phyloP scores from a whole-genome alignment of 1,284 basidiomycete species.

The Moesziomyces antarcticus region DNA sequence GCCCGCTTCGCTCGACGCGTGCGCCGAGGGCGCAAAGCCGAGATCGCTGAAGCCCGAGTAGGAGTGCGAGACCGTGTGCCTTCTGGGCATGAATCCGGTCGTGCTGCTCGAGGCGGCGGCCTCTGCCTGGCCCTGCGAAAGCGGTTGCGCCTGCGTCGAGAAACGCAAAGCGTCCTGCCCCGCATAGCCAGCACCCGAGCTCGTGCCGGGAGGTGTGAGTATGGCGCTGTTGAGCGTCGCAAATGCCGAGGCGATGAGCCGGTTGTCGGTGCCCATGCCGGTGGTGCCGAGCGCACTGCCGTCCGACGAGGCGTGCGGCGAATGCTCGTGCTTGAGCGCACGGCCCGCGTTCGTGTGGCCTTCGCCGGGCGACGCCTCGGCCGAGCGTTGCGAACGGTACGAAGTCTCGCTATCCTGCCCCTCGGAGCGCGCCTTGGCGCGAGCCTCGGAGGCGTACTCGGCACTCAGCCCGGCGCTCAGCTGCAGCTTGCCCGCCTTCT shows the following conservation, averaged over 20 bases:
- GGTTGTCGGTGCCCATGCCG: slow-evolving; percentile 18
- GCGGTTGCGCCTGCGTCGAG: slow-evolving; percentile 8
- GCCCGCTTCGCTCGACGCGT: slow-evolving; percentile 14
- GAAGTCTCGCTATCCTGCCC: slow-evolving; percentile 27
- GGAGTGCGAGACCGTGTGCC: slow-evolving; percentile 45
- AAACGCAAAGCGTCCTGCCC: slow-evolving; percentile 15
- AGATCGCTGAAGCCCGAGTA: slow-evolving; percentile 30
- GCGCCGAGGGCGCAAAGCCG: slow-evolving; percentile 17
- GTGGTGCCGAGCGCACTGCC: slow-evolving; percentile 14
- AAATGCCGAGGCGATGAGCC: slow-evolving; percentile 46
- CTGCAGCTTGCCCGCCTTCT: slow-evolving; percentile 46
- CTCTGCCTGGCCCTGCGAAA: slow-evolving; percentile 13
- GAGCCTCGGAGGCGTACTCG: slow-evolving; percentile 28
- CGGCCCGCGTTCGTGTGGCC: slow-evolving; percentile 4
- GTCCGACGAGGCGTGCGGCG: slow-evolving; percentile 26
- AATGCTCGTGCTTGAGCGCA: slow-evolving; percentile 16
- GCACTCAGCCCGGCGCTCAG: slow-evolving; percentile 48
- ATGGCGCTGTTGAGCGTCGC: slow-evolving; percentile 44
- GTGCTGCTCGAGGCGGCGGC: slow-evolving; percentile 7
- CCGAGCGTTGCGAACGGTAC: slow-evolving; percentile 10
- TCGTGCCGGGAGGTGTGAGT: slow-evolving; percentile 29
- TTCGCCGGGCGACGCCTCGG: slow-evolving; percentile 20
- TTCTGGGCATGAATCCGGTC: slow-evolving; percentile 18
- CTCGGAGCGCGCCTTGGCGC: slow-evolving; percentile 28
- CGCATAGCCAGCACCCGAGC: slow-evolving; percentile 11